Conservation (phyloP, 2,329 filamentous ascomycete genomes). For the Paraconiothyrium sp. region DNA sequence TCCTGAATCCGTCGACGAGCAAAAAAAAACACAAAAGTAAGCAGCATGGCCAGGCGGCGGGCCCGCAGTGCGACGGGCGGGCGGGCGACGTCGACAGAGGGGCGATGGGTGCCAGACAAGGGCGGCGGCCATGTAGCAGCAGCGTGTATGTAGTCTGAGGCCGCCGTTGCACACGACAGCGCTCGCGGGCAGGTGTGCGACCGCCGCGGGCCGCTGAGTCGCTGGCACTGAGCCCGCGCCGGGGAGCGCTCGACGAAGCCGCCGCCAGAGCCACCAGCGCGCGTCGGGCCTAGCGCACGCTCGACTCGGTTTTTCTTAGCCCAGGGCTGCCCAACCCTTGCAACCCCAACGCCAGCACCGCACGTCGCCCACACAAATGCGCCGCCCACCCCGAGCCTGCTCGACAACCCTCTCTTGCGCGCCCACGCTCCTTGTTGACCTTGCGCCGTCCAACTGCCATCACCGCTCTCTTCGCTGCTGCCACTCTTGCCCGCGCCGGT, state of each 20-base stretch:
- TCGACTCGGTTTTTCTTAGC: constrained; percentile 10
- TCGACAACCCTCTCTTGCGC: constrained; percentile 31
- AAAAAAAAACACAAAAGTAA: constrained; percentile 4
- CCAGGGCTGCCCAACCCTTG: constrained; percentile 16
- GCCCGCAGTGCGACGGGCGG: background rate
- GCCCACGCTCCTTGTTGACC: constrained; percentile 30
- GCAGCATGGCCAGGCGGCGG: background rate
- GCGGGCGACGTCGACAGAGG: no score
- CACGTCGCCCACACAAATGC: constrained; percentile 16
- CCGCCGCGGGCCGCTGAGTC: background rate
- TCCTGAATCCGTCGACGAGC: constrained; percentile 7
- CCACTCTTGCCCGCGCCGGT: constrained; percentile 12
- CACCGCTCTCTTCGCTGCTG: constrained; percentile 16
- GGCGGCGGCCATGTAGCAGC: background rate
- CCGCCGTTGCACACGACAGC: constrained; percentile 3
- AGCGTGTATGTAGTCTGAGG: constrained; percentile 1
- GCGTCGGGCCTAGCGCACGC: constrained; percentile 5
- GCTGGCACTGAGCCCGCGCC: background rate
- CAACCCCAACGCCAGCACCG: constrained; percentile 11
- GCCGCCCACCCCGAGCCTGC: constrained; percentile 14
- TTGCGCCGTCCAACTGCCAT: constrained; percentile 17
- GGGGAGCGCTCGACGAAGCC: constrained; percentile 8
- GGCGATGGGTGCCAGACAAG: no score
- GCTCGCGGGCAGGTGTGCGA: constrained; percentile 7
- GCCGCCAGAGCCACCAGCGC: background rate